phyloP scores from a whole-genome alignment of 2,329 filamentous ascomycete genomes.

The Seiridium unicorne region DNA sequence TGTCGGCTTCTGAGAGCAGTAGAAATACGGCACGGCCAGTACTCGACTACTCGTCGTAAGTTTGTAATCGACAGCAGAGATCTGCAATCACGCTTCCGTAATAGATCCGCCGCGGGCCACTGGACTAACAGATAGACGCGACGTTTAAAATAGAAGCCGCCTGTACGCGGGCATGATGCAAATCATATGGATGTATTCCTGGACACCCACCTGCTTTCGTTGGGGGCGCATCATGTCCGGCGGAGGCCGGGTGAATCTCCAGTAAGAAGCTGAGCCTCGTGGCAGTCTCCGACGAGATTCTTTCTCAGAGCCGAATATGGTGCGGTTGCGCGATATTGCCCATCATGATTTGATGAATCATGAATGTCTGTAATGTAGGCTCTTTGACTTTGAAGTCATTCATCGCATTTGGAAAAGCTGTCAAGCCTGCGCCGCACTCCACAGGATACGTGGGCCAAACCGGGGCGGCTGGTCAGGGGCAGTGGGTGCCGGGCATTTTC shows the following conservation, averaged over 20 bases:
- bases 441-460: slow-evolving; percentile 8
- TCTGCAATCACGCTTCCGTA: neutral
- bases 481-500: slow-evolving; percentile 11
- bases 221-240: neutral
- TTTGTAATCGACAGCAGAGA: neutral
- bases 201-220: slow-evolving; percentile 4
- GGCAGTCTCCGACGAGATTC: neutral
- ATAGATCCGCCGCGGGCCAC: neutral
- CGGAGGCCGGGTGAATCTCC: neutral
- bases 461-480: slow-evolving; percentile 14
- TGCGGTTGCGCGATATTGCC: neutral
- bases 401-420: slow-evolving; percentile 3
- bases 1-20: neutral
- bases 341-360: too few relatives aligned
- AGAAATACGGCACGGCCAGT: neutral
- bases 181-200: slow-evolving; percentile 21
- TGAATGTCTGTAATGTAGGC: too few relatives aligned
- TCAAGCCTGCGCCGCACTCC: slow-evolving; percentile 13
- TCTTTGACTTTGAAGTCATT: neutral
- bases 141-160: slow-evolving; percentile 21
- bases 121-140: slow-evolving; percentile 10
- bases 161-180: slow-evolving; percentile 23
- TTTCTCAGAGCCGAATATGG: neutral
- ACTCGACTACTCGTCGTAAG: too few relatives aligned
- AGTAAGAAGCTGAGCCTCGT: neutral